Evolutionary conservation across 345 rosid genomes (phyloP).

Genomic region (Microthlaspi erraticum): DNA sequence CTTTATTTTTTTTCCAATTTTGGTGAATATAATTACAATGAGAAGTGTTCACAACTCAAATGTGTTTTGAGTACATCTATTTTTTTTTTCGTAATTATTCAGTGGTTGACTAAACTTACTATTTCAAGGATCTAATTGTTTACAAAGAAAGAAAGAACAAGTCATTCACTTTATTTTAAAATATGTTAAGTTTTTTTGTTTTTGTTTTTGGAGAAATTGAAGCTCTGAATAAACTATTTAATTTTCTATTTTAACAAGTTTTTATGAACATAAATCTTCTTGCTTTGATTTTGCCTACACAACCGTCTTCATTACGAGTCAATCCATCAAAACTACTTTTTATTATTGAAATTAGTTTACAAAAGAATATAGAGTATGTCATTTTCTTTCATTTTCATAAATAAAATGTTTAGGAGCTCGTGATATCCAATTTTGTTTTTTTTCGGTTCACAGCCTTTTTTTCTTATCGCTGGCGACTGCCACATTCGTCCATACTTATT

Average conservation of each 20-base stretch:
- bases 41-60: constrained; percentile 25
- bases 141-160: too few relatives aligned
- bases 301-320: not conserved
- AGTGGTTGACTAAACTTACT: not conserved
- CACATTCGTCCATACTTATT: constrained; percentile 23
- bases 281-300: too few relatives aligned
- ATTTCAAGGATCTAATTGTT: not conserved
- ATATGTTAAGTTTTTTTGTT: too few relatives aligned
- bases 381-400: constrained; percentile 6
- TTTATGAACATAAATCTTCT: too few relatives aligned
- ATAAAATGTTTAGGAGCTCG: constrained; percentile 14
- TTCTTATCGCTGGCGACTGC: constrained; percentile 13
- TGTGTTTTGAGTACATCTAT: not conserved
- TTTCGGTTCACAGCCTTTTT: constrained; percentile 21
- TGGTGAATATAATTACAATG: constrained; percentile 9
- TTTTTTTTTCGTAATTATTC: not conserved
- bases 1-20: not conserved
- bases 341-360: not conserved
- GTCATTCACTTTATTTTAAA: too few relatives aligned
- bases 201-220: too few relatives aligned
- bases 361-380: not conserved
- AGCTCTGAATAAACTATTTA: too few relatives aligned
- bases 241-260: too few relatives aligned
- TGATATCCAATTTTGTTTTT: constrained; percentile 33
- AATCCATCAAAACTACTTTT: not conserved